phyloP scores from a whole-genome alignment of 345 rosid species.

The Pseudoturritis turrita region DNA sequence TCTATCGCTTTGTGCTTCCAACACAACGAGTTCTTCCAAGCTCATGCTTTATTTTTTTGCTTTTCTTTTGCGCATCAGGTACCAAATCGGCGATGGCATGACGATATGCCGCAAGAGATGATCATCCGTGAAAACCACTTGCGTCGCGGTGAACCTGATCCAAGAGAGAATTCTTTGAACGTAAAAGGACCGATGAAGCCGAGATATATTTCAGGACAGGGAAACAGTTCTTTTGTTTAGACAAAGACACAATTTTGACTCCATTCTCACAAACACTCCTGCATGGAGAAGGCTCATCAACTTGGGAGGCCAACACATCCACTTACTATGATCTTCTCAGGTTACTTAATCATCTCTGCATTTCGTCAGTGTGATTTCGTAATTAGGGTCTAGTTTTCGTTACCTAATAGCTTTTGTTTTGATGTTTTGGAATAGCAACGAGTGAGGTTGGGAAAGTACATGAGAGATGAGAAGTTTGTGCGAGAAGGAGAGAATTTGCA shows the following conservation, averaged over 20 bases:
- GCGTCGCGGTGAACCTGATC: not conserved
- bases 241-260: not conserved
- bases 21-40: not conserved
- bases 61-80: constrained; percentile 50
- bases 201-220: not conserved
- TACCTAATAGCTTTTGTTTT: not conserved
- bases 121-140: constrained; percentile 3
- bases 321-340: constrained; percentile 35
- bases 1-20: not conserved
- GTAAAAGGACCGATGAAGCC: too few species aligned
- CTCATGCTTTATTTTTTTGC: not conserved
- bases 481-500: constrained; percentile 74
- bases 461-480: constrained; percentile 70
- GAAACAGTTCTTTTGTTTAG: not conserved
- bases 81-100: constrained; percentile 89
- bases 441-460: constrained; percentile 86
- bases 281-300: not conserved
- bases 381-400: constrained; percentile 13
- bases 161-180: too few species aligned
- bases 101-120: constrained; percentile 73
- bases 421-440: constrained; percentile 47
- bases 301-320: not conserved
- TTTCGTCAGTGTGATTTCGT: not conserved
- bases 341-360: constrained; percentile 31
- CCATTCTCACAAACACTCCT: not conserved